Base-by-base conservation (phyloP, 345 rosid species). In the Gynandropsis gynandra region DNA sequence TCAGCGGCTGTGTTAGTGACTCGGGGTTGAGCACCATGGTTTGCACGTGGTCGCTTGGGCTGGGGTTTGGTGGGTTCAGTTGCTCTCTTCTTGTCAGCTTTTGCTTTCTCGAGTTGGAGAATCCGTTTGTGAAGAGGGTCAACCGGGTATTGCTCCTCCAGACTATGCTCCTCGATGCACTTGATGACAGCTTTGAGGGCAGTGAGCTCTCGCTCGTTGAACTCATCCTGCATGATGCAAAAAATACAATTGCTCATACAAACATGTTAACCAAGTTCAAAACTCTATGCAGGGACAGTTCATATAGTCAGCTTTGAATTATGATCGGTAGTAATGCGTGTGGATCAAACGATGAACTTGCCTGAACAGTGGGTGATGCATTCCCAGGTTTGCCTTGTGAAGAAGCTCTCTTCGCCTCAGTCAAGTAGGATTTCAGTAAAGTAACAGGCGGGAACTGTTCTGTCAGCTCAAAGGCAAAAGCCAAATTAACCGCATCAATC, bases 401-500 rank as follows among this genome's bases (percentile, higher is more conserved):
- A 65, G 93, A 67, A 58, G 64, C 70, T 70, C 80, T 88, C 54
- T 68, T 80, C 18, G 89, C 81, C 43, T 85, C 99, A 59, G 80
- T 78, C 72, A 93, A 69, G 82, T 85, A 93, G 36, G 89, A 74
- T 64, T 83, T 93, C 46, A 93, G 74, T 47, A 88, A 59, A 45
- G 80, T 74, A 38, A 88, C 95, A 38, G 95, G 95, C 24, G 80
- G 63, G 72, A 93, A 93, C 73, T 72, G 85, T 54, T 74, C 80
- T 5, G 87, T 85, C 37, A 93, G 79, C 74, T 77, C 81, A 76
- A 93, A 93, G 36, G 95, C 94, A 74, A 88, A 93, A 48, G 99
- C 97, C 78, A 88, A 56, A 77, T 88, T 93, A 56, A 93, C 89
- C 6, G 99, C 97, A 78, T 88, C 99, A 44, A 93, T 85, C 58